Percentiles rank a stretch among this genome's conserved stretches.
These are phyloP conservation scores for Malus hybrid DNA, from an alignment of 331 rosid species.

Conservation along the genomic window DNA sequence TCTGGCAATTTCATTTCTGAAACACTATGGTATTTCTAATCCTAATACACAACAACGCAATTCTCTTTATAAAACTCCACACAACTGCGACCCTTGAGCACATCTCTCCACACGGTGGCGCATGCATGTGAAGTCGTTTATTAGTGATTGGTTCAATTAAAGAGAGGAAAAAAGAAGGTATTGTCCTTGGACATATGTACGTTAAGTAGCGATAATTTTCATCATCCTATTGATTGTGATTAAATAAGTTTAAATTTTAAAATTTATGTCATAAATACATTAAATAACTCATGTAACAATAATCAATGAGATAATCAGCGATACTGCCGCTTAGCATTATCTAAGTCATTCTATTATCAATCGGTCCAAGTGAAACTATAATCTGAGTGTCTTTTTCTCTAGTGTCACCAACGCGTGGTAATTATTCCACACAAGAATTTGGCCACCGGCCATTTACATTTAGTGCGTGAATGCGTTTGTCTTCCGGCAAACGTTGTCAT, in stretches of 20 bases:
- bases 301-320: no score
- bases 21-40: no score
- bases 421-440: no score
- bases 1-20: no score
- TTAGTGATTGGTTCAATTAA: not conserved
- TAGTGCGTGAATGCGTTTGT: not conserved
- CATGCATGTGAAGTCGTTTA: not conserved
- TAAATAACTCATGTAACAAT: no score
- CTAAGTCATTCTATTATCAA: not conserved
- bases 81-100: not conserved
- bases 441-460: not conserved
- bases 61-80: not conserved
- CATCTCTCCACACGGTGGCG: not conserved
- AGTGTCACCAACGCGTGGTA: not conserved
- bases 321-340: no score
- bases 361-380: no score
- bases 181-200: no score
- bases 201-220: not conserved
- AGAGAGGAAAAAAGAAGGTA: no score
- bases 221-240: no score
- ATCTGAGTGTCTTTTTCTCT: not conserved
- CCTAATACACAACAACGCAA: no score
- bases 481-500: not conserved
- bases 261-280: no score
- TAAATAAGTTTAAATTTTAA: rapidly evolving